phyloP scores from a whole-genome alignment of 2,329 filamentous ascomycete species.

The Xylaria sp. region DNA sequence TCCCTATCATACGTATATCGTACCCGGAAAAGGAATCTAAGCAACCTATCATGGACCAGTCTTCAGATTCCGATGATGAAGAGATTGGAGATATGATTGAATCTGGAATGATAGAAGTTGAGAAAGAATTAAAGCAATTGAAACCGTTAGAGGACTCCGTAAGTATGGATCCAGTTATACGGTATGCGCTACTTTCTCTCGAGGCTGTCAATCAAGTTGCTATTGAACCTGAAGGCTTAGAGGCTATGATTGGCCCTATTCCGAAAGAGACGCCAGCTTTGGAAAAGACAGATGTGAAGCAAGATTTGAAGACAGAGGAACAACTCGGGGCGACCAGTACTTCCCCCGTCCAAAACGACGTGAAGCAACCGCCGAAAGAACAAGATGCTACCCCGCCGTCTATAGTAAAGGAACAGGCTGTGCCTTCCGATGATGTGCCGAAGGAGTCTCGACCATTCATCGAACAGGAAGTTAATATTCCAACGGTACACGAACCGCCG shows the following conservation, averaged over 20 bases:
- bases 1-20: constrained; percentile 19
- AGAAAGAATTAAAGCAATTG: constrained; percentile 55
- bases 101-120: constrained; percentile 57
- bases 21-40: constrained; percentile 39
- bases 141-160: constrained; percentile 47
- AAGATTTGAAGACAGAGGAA: constrained; percentile 33
- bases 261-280: constrained; percentile 43
- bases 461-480: constrained; percentile 37
- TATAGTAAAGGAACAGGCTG: constrained; percentile 16
- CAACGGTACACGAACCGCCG: constrained; percentile 14
- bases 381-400: constrained; percentile 24
- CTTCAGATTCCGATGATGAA: constrained; percentile 61
- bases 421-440: constrained; percentile 18
- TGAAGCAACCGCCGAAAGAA: constrained; percentile 23
- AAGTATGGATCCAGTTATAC: constrained; percentile 50
- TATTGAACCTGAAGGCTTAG: constrained; percentile 51
- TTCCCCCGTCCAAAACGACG: neutral
- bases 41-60: constrained; percentile 46
- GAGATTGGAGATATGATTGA: constrained; percentile 64
- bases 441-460: constrained; percentile 38
- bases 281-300: constrained; percentile 28
- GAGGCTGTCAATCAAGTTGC: constrained; percentile 56
- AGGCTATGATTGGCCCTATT: constrained; percentile 50
- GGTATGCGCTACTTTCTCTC: constrained; percentile 55
- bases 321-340: constrained; percentile 18